Evolutionary conservation across 2,329 filamentous ascomycete genomes (phyloP), one percentile per base, ranked within the genome.

Genomic region (Penicillium sp.): DNA sequence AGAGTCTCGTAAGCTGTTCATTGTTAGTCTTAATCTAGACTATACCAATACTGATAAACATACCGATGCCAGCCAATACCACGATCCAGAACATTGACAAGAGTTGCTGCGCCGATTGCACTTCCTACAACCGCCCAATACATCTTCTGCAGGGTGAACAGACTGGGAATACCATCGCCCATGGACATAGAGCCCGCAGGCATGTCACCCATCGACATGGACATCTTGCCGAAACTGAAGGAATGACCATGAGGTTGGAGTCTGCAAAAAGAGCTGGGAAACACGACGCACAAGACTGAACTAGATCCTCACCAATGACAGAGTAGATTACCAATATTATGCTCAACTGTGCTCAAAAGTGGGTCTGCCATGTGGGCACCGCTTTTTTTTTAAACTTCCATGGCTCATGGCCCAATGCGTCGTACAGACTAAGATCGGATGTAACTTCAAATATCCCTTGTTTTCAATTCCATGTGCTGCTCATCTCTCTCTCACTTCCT

Each of bases 61-160:
- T 57, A 79, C 79, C 79, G 76, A 62, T 84, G 81, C 40, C 73
- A 70, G 47, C 74, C 79, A 13, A 84, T 62, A 14, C 77, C 60
- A 42, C 75, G 70, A 61, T 82, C 81, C 59, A 78, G 72, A 1
- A 68, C 58, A 55, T 79, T 78, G 34, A 72, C 64, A 0, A 70
- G 50, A 1, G 69, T 66, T 14, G 69, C 71, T 41, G 67, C 63
- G 9, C 59, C 73, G 51, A 75, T 69, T 39, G 68, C 66, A 45
- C 71, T 67, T 6, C 72, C 73, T 13, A 83, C 74, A 2, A 80
- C 75, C 1, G 74, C 76, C 76, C 80, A 83, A 66, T 83, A 83
- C 62, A 79, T 78, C 45, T 76, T 73, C 59, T 81, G 80, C 49
- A 82, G 71, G 27, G 76, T 70, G 51, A 74, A 74, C 34, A 79